These are phyloP conservation scores for Rutstroemia sp. DNA, from an alignment of 2,329 filamentous ascomycete species.

Conservation along the genomic window DNA sequence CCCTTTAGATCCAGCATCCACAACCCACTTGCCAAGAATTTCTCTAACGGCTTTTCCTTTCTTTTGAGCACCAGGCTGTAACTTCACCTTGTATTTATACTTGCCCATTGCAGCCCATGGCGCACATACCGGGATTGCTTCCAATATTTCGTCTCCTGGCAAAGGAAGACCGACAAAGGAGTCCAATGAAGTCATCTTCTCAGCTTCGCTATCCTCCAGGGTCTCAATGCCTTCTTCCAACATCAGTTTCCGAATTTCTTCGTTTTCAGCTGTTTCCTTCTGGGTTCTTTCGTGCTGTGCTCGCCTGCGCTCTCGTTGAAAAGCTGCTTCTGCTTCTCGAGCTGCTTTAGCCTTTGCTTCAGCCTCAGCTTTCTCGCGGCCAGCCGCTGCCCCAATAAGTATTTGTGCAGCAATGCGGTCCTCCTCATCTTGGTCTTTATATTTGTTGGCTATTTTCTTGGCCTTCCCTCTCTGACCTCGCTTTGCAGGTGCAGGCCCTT, in stretches of 20 bases:
- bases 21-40: slow-evolving; percentile 74
- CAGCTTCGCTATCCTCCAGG: slow-evolving; percentile 51
- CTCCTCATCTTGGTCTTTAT: slow-evolving; percentile 90
- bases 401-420: slow-evolving; percentile 77
- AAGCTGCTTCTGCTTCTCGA: slow-evolving; percentile 64
- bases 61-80: slow-evolving; percentile 84
- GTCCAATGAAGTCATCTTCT: slow-evolving; percentile 52
- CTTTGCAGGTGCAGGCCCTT: slow-evolving; percentile 40
- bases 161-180: slow-evolving; percentile 70
- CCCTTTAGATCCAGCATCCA: slow-evolving; percentile 47
- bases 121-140: slow-evolving; percentile 56
- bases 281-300: slow-evolving; percentile 75
- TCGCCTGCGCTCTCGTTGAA: slow-evolving; percentile 65
- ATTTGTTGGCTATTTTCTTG: slow-evolving; percentile 84
- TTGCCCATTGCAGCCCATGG: slow-evolving; percentile 56
- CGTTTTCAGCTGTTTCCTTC: slow-evolving; percentile 67
- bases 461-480: slow-evolving; percentile 76
- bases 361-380: slow-evolving; percentile 59
- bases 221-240: slow-evolving; percentile 52
- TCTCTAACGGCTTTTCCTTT: slow-evolving; percentile 94
- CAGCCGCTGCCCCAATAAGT: slow-evolving; percentile 71
- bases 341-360: slow-evolving; percentile 60
- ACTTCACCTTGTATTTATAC: slow-evolving; percentile 90
- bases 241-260: slow-evolving; percentile 57
- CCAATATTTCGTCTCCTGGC: slow-evolving; percentile 74